A percentile compares a stretch with the other conserved stretches of the same genome.
phyloP scores from a whole-genome alignment of 1,284 basidiomycete genomes.

The Malassezia vespertilionis region DNA sequence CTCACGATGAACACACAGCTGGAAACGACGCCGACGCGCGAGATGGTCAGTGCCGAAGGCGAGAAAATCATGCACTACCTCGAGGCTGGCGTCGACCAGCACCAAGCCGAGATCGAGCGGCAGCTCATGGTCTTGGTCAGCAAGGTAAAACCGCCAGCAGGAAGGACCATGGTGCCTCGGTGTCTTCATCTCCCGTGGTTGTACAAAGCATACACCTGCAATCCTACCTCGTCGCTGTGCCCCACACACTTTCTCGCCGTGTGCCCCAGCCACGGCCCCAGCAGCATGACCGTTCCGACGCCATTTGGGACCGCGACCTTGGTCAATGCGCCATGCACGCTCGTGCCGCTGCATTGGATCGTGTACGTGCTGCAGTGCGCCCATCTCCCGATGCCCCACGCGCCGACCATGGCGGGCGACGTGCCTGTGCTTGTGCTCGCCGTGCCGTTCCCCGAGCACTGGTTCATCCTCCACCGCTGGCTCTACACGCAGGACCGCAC shows the following conservation, averaged over 20 bases:
- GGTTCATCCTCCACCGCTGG: slow-evolving; percentile 13
- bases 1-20: slow-evolving; percentile 9
- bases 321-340: slow-evolving; percentile 1
- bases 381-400: neutral
- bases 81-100: neutral
- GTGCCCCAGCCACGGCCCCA: neutral
- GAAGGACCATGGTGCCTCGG: too few relatives aligned
- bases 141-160: too few relatives aligned
- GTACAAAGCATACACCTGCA: too few relatives aligned
- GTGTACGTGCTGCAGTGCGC: slow-evolving; percentile 18
- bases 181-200: slow-evolving; percentile 6
- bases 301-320: neutral
- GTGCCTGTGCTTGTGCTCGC: slow-evolving; percentile 4
- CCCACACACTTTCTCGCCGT: slow-evolving; percentile 16
- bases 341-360: slow-evolving; percentile 18
- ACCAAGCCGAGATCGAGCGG: neutral
- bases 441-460: slow-evolving; percentile 13
- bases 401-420: neutral
- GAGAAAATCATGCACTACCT: slow-evolving; percentile 7
- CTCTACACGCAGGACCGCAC: slow-evolving; percentile 15
- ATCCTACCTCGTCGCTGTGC: neutral
- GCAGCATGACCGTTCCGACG: neutral
- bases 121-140: slow-evolving; percentile 7
- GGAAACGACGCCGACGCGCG: neutral
- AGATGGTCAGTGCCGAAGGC: slow-evolving; percentile 4